Evolutionary conservation across 2,329 filamentous ascomycete species (phyloP).

Genomic region (Penicillium sp.): DNA sequence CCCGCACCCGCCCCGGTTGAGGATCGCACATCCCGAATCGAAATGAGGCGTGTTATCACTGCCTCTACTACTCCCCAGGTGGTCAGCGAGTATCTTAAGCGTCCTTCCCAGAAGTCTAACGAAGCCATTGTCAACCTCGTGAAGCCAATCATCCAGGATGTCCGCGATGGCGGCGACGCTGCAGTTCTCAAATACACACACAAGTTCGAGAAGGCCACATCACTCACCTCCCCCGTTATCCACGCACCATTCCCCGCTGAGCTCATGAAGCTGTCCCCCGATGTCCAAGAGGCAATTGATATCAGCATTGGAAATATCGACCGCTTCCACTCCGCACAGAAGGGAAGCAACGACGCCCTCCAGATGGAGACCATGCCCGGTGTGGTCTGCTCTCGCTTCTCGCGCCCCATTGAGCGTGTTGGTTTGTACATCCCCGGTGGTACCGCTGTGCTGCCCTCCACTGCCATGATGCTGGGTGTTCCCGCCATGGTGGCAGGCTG

Average conservation of each 20-base stretch:
- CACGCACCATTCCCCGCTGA: slow-evolving; percentile 81
- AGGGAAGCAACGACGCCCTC: slow-evolving; percentile 71
- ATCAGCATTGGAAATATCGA: slow-evolving; percentile 90
- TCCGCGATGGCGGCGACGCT: slow-evolving; percentile 78
- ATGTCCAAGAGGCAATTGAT: slow-evolving; percentile 91
- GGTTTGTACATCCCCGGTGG: slow-evolving; percentile 94
- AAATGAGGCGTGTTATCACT: slow-evolving; percentile 77
- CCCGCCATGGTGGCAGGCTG: slow-evolving; percentile 97
- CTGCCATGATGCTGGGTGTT: slow-evolving; percentile 95
- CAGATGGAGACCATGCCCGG: slow-evolving; percentile 97
- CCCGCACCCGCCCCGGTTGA: slow-evolving; percentile 51
- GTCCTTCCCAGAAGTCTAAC: slow-evolving; percentile 92
- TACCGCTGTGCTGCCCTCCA: slow-evolving; percentile 94
- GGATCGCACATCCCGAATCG: slow-evolving; percentile 60
- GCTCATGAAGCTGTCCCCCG: slow-evolving; percentile 78
- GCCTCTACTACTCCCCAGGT: slow-evolving; percentile 61
- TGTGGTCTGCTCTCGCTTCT: slow-evolving; percentile 89
- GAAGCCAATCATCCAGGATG: slow-evolving; percentile 83
- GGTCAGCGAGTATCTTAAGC: slow-evolving; percentile 72
- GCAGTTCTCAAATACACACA: slow-evolving; percentile 90
- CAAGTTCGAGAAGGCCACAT: slow-evolving; percentile 96
- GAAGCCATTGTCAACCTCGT: slow-evolving; percentile 91
- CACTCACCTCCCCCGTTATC: slow-evolving; percentile 81
- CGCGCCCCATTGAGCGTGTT: slow-evolving; percentile 89
- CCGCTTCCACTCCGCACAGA: slow-evolving; percentile 89